phyloP scores from a whole-genome alignment of 768 basidiomycete species.

The Podaxis mareebaensis region DNA sequence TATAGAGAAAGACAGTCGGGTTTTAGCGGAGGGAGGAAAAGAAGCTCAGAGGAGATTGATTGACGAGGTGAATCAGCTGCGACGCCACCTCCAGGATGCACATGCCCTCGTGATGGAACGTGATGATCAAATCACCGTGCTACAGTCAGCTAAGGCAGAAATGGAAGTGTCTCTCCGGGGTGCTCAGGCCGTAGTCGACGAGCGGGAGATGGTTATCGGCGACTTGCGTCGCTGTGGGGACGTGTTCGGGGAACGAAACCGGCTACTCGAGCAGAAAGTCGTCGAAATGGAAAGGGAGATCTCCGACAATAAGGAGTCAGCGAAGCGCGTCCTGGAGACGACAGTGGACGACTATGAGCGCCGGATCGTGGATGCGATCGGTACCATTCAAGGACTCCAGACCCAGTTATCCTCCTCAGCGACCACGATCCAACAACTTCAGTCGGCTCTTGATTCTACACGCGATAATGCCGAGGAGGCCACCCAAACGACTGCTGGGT shows the following conservation, averaged over 20 bases:
- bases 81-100: neutral
- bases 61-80: neutral
- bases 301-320: neutral
- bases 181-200: neutral
- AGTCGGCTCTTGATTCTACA: neutral
- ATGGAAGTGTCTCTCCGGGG: neutral
- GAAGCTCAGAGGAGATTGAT: neutral
- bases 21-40: neutral
- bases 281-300: slow-evolving; percentile 2
- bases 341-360: slow-evolving; percentile 2
- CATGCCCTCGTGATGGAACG: neutral
- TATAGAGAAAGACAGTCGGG: neutral
- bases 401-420: neutral
- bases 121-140: neutral
- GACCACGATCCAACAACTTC: slow-evolving; percentile 3
- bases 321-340: neutral
- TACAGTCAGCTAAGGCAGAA: neutral
- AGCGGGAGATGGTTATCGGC: slow-evolving; percentile 4
- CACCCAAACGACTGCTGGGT: neutral
- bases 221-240: neutral
- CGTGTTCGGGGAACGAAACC: neutral
- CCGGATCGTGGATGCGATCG: neutral
- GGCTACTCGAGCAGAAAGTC: neutral
- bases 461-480: neutral
- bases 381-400: neutral